phyloP scores from a whole-genome alignment of 257 asterid genomes.

The Paraleonurus japonicus region DNA sequence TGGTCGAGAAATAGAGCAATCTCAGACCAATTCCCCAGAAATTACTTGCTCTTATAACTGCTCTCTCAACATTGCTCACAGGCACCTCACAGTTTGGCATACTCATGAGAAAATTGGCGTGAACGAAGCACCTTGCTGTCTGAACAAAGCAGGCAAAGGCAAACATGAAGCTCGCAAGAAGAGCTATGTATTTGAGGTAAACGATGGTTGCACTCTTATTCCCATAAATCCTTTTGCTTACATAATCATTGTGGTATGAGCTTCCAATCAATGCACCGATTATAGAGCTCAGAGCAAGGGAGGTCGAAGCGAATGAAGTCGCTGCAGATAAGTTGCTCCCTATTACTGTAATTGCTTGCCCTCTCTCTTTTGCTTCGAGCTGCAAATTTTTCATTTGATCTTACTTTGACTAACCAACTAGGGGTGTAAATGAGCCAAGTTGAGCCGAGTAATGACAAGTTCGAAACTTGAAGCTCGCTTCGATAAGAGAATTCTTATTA shows the following conservation, averaged over 20 bases:
- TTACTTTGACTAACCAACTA: background rate
- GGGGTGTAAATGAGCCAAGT: background rate
- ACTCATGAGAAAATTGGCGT: conserved; percentile 49
- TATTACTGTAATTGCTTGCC: conserved; percentile 38
- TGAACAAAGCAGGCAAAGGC: conserved; percentile 56
- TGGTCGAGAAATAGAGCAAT: conserved; percentile 50
- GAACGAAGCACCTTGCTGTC: conserved; percentile 39
- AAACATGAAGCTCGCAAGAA: conserved; percentile 41
- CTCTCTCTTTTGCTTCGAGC: conserved; percentile 46
- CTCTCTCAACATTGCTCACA: conserved; percentile 31
- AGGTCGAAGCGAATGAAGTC: conserved; percentile 46
- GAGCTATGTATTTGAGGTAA: conserved; percentile 39
- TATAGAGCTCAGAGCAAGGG: conserved; percentile 45
- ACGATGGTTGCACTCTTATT: conserved; percentile 31
- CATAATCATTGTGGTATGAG: conserved; percentile 27
- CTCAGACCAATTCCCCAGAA: conserved; percentile 52
- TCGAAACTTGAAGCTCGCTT: background rate
- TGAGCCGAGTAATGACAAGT: background rate
- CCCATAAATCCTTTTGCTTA: conserved; percentile 42
- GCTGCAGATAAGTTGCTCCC: conserved; percentile 45
- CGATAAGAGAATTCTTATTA: too few species aligned
- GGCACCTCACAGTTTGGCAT: conserved; percentile 50
- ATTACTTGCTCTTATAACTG: conserved; percentile 44
- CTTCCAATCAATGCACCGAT: conserved; percentile 60
- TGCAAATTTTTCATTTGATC: conserved; percentile 6